Conservation (phyloP, 306 rosid genomes). For the Ormosia semicastrata region DNA sequence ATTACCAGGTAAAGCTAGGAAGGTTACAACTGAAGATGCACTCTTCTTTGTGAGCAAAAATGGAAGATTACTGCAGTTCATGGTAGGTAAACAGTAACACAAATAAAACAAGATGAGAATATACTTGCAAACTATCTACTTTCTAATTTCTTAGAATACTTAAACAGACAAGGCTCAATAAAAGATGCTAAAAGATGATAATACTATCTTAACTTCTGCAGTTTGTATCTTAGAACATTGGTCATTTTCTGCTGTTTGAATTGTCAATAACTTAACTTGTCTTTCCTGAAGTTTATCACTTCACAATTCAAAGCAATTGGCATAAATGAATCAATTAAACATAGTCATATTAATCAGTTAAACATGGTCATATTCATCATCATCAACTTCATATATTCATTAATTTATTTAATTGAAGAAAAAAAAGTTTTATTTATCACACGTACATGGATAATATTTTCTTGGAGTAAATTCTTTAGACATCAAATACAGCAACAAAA, state of each 20-base stretch:
- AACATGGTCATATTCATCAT: not conserved
- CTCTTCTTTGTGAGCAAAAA: constrained; percentile 80
- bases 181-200: not conserved
- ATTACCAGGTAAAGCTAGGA: constrained; percentile 51
- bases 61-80: constrained; percentile 76
- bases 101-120: not conserved
- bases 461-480: not conserved
- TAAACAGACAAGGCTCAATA: not conserved
- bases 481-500: not conserved
- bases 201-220: not conserved
- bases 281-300: not conserved
- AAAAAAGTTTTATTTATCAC: not conserved
- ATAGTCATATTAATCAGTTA: not conserved
- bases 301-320: not conserved
- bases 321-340: not conserved
- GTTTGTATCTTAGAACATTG: not conserved
- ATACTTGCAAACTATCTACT: constrained; percentile 16
- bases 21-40: constrained; percentile 68
- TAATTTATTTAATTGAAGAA: not conserved
- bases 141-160: constrained; percentile 15
- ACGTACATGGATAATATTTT: not conserved
- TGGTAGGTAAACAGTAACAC: constrained; percentile 50
- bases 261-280: not conserved
- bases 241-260: not conserved
- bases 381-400: not conserved